phyloP scores from a whole-genome alignment of 2,329 filamentous ascomycete species.

The Clonostachys solani region DNA sequence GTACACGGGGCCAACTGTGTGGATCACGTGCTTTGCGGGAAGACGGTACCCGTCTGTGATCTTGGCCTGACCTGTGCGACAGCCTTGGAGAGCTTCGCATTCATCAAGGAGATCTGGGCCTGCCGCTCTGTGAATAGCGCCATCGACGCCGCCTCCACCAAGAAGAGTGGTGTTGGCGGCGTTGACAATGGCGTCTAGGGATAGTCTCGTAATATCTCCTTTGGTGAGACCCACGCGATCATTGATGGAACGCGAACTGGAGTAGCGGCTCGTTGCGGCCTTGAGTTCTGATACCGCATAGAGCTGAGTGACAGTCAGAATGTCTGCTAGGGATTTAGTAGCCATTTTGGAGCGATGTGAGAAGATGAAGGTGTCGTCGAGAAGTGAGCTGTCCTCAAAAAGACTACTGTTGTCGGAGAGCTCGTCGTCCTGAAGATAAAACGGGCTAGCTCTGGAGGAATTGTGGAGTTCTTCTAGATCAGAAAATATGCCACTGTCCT shows the following conservation, averaged over 20 bases:
- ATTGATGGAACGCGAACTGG: constrained; percentile 57
- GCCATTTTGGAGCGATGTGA: constrained; percentile 21
- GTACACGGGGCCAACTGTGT: constrained; percentile 87
- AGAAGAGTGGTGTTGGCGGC: constrained; percentile 77
- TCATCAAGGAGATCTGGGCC: constrained; percentile 65
- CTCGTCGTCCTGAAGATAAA: too few relatives aligned
- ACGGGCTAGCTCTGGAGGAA: too few relatives aligned
- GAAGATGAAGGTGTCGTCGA: neutral
- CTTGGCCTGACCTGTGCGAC: constrained; percentile 73
- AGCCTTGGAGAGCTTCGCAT: constrained; percentile 69
- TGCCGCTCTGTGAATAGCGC: constrained; percentile 81
- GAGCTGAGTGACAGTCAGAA: constrained; percentile 60
- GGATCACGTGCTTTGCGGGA: constrained; percentile 77
- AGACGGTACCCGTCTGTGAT: constrained; percentile 76
- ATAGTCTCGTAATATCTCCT: constrained; percentile 77
- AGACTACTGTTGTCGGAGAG: too few relatives aligned
- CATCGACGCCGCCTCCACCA: constrained; percentile 88
- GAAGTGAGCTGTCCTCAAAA: too few relatives aligned
- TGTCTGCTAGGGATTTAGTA: constrained; percentile 41
- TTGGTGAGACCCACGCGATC: constrained; percentile 65
- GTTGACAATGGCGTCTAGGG: constrained; percentile 84
- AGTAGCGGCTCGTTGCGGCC: constrained; percentile 8
- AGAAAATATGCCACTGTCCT: too few relatives aligned
- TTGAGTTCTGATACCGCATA: constrained; percentile 48
- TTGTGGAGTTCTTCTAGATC: too few relatives aligned